These are phyloP conservation scores for Clausena lansium DNA, from an alignment of 345 rosid species.

Conservation along the genomic window DNA sequence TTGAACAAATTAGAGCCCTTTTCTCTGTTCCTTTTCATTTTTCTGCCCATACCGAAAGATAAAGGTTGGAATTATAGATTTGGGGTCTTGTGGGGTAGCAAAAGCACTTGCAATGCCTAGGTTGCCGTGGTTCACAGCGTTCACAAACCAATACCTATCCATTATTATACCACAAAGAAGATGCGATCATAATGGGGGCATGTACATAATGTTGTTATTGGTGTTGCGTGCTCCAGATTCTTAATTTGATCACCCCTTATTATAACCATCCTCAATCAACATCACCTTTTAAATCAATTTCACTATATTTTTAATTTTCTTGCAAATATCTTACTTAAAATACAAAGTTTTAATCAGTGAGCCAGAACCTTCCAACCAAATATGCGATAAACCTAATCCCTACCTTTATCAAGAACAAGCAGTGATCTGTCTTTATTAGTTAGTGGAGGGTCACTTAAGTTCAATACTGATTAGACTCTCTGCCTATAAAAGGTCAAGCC, in stretches of 20 bases:
- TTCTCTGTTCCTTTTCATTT: background rate
- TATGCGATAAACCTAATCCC: conserved; percentile 34
- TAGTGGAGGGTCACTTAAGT: conserved; percentile 36
- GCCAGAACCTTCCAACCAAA: conserved; percentile 30
- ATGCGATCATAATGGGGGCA: conserved; percentile 5
- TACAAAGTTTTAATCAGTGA: background rate
- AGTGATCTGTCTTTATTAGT: conserved; percentile 25
- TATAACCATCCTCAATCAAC: conserved; percentile 24
- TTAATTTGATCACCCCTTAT: background rate
- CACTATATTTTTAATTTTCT: background rate
- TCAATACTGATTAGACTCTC: conserved; percentile 9
- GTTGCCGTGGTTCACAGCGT: conserved; percentile 25
- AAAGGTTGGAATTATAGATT: background rate
- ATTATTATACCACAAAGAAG: conserved; percentile 16
- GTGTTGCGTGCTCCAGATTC: conserved; percentile 31
- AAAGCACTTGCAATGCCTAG: conserved; percentile 24
- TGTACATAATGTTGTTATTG: background rate
- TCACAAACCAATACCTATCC: conserved; percentile 12
- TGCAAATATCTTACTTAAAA: background rate
- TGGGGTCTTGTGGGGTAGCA: conserved; percentile 32
- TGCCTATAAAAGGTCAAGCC: conserved; percentile 41
- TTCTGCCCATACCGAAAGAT: background rate
- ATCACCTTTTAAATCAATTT: conserved; percentile 24
- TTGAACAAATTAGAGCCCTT: background rate
- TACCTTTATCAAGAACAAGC: conserved; percentile 23